A percentile compares a stretch with the other conserved stretches of the same genome.
Conservation (phyloP, 2,329 filamentous ascomycete genomes). For the Stachybotrys chlorohalonatus region DNA sequence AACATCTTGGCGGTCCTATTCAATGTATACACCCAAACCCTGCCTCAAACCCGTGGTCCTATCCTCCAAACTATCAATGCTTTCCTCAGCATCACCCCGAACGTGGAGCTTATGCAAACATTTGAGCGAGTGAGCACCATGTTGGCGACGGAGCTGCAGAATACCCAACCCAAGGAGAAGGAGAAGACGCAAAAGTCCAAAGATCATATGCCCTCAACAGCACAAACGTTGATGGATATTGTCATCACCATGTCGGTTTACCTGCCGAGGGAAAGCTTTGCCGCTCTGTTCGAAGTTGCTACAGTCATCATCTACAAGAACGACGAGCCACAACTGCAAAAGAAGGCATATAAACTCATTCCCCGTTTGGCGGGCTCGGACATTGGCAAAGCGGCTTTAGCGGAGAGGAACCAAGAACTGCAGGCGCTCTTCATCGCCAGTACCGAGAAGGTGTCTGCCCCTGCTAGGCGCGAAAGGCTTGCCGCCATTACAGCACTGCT, state of each 20-base stretch:
- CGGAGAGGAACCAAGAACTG: conserved; percentile 66
- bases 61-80: conserved; percentile 93
- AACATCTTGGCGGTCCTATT: conserved; percentile 96
- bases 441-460: conserved; percentile 76
- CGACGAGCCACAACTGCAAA: conserved; percentile 86
- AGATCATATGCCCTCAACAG: conserved; percentile 79
- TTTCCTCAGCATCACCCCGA: conserved; percentile 80
- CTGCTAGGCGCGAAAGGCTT: conserved; percentile 78
- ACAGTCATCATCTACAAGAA: conserved; percentile 71
- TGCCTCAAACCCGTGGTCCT: conserved; percentile 83
- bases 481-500: conserved; percentile 75
- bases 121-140: conserved; percentile 81
- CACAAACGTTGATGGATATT: conserved; percentile 92
- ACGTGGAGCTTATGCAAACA: conserved; percentile 71
- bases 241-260: conserved; percentile 95
- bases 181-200: conserved; percentile 52
- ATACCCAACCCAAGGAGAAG: conserved; percentile 39
- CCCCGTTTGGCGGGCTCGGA: conserved; percentile 79
- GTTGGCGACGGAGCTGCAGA: conserved; percentile 63
- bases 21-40: conserved; percentile 95
- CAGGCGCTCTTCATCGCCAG: conserved; percentile 74
- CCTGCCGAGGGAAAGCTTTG: conserved; percentile 78
- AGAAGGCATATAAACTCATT: conserved; percentile 98
- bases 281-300: conserved; percentile 77
- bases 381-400: conserved; percentile 64